Evolutionary conservation across 306 rosid species (phyloP).

Genomic region (Vigna hirtella): DNA sequence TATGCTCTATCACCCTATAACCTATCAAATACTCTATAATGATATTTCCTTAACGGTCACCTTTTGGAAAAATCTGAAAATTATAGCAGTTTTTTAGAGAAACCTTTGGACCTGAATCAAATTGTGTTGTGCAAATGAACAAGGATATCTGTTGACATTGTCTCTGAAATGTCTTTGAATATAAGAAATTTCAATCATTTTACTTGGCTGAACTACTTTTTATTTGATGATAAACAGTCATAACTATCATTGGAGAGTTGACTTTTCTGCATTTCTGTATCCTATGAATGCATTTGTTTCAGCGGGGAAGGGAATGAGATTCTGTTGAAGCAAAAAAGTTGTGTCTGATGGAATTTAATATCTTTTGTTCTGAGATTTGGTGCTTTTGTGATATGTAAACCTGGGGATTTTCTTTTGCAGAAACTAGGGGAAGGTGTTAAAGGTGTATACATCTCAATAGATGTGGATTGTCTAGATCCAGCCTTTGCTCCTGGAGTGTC

Average conservation of each 20-base stretch:
- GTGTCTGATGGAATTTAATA: background rate
- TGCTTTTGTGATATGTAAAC: slow-evolving; percentile 5
- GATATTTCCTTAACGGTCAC: background rate
- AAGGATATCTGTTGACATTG: background rate
- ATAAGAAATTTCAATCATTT: background rate
- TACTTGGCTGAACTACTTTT: background rate
- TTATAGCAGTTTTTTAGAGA: background rate
- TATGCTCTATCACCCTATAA: no score
- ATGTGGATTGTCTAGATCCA: slow-evolving; percentile 91
- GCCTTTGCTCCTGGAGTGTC: slow-evolving; percentile 99
- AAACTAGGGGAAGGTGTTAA: slow-evolving; percentile 95
- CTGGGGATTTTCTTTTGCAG: slow-evolving; percentile 54
- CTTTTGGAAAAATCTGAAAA: background rate
- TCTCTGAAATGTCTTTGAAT: background rate
- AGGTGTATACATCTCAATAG: slow-evolving; percentile 91
- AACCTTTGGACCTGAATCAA: background rate
- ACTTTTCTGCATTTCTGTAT: slow-evolving; percentile 12
- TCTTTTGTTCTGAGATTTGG: background rate
- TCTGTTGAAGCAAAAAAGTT: background rate
- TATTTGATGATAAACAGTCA: background rate
- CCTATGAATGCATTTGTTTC: background rate
- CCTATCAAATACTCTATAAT: background rate
- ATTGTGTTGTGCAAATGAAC: background rate
- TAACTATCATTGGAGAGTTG: background rate
- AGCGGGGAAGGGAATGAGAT: background rate